Evolutionary conservation across 202 grass and related monocot genomes (phyloP).

Genomic region (Panicum hallii): DNA sequence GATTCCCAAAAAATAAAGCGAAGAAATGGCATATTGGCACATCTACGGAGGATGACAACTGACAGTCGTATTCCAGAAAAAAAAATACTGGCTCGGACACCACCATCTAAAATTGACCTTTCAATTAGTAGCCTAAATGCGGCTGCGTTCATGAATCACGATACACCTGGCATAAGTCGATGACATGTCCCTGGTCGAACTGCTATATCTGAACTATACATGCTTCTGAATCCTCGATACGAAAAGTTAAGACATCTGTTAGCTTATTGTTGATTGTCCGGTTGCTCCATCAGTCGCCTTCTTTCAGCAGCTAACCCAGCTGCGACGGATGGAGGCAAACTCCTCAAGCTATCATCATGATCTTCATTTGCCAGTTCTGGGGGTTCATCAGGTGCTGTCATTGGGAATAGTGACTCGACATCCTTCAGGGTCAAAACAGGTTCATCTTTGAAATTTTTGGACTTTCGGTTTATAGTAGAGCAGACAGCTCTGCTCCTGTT

Average conservation of each 20-base stretch:
- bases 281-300: constrained; percentile 55
- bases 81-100: neutral
- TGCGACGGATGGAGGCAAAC: constrained; percentile 78
- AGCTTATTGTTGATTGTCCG: constrained; percentile 38
- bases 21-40: neutral
- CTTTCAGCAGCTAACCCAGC: constrained; percentile 88
- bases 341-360: constrained; percentile 55
- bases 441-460: constrained; percentile 77
- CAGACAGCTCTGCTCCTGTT: constrained; percentile 66
- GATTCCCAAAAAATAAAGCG: neutral
- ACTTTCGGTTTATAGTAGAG: constrained; percentile 70
- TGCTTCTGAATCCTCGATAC: neutral
- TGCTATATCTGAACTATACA: neutral
- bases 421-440: constrained; percentile 81
- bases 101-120: constrained; percentile 17
- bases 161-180: neutral
- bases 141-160: neutral
- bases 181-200: constrained; percentile 1
- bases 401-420: constrained; percentile 74
- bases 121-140: constrained; percentile 11
- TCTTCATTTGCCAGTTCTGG: constrained; percentile 45
- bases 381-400: constrained; percentile 52
- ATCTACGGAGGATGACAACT: neutral
- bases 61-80: neutral
- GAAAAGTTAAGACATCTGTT: neutral